These are phyloP conservation scores for Brassica balearica DNA, from an alignment of 441 rosid genomes.

Conservation along the genomic window DNA sequence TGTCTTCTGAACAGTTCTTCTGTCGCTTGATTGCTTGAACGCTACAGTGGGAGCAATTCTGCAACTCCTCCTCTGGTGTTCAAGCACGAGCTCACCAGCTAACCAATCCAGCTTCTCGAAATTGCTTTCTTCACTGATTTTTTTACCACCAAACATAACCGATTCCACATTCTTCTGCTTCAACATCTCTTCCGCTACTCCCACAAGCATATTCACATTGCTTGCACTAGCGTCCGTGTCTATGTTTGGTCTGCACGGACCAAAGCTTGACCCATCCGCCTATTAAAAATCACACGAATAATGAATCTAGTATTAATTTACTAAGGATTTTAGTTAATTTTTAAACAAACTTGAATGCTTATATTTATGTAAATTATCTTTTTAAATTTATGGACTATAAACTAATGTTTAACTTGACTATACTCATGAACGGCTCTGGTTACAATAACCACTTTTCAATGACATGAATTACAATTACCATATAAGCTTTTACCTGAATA, in stretches of 20 bases:
- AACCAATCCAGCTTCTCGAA: constrained; percentile 86
- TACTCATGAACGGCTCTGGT: no score
- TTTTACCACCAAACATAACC: constrained; percentile 80
- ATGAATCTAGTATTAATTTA: neutral
- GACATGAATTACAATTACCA: neutral
- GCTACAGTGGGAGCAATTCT: constrained; percentile 97
- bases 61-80: constrained; percentile 92
- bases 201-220: constrained; percentile 73
- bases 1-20: constrained; percentile 35
- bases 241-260: constrained; percentile 64
- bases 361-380: no score
- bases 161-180: constrained; percentile 89
- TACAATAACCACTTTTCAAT: neutral
- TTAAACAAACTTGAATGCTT: no score
- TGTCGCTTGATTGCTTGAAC: constrained; percentile 70
- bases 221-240: constrained; percentile 71
- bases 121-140: constrained; percentile 69
- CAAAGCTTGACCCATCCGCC: constrained; percentile 84
- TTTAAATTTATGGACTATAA: no score
- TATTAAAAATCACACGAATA: constrained; percentile 42
- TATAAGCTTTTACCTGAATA: constrained; percentile 70
- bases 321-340: no score
- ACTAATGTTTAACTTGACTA: no score
- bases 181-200: constrained; percentile 85
- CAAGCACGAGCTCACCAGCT: constrained; percentile 81